phyloP scores from a whole-genome alignment of 805 yeast species.

The Candida quercuum region DNA sequence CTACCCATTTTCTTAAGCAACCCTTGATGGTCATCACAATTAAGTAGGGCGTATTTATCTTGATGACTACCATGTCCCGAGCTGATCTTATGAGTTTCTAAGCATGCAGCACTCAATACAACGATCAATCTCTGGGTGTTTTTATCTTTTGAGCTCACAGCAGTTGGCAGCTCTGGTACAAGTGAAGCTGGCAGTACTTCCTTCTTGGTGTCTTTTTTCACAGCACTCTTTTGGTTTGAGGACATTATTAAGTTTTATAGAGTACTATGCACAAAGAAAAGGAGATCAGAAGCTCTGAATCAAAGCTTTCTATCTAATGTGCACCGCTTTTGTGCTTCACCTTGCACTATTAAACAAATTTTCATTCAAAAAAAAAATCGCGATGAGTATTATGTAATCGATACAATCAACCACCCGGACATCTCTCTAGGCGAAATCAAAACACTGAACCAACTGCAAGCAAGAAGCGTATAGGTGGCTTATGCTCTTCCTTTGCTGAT shows the following conservation, averaged over 20 bases:
- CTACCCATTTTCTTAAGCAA: slow-evolving; percentile 91
- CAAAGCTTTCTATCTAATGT: too few species aligned
- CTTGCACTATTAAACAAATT: too few species aligned
- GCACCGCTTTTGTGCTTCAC: too few species aligned
- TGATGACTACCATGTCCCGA: slow-evolving; percentile 67
- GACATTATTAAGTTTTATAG: too few species aligned
- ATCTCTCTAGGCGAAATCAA: background rate
- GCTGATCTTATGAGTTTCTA: slow-evolving; percentile 89
- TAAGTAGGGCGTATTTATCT: slow-evolving; percentile 87
- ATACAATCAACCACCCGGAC: slow-evolving; percentile 1
- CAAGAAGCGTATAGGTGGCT: too few species aligned
- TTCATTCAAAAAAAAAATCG: slow-evolving; percentile 1
- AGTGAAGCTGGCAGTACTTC: slow-evolving; percentile 57
- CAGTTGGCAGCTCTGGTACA: slow-evolving; percentile 83
- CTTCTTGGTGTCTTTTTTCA: slow-evolving; percentile 19
- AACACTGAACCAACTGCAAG: too few species aligned
- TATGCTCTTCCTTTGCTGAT: too few species aligned
- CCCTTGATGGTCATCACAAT: slow-evolving; percentile 99
- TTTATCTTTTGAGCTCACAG: slow-evolving; percentile 80
- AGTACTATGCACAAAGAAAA: too few species aligned
- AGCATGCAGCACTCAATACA: slow-evolving; percentile 92
- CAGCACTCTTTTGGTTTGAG: background rate
- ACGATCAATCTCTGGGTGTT: slow-evolving; percentile 83
- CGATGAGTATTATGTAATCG: slow-evolving; percentile 1
- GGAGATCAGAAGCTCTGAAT: too few species aligned